Base-by-base conservation (phyloP, 768 basidiomycete species). In the Boletus vinaceobasis region DNA sequence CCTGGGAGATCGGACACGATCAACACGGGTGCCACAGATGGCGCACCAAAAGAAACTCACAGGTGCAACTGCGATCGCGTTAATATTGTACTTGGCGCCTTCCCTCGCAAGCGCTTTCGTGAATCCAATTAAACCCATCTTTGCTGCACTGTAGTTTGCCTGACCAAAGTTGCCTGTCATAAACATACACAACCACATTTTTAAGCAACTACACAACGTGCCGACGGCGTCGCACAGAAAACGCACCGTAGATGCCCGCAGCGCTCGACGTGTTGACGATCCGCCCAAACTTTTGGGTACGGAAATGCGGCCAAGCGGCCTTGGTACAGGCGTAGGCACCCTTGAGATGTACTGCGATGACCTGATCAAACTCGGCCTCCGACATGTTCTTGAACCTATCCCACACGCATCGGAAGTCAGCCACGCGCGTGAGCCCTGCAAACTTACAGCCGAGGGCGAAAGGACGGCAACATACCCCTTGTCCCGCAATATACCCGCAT, bases 141-240 rank as follows among this genome's bases (percentile, higher is more conserved):
- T 98, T 2, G 95, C 96, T 2, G 96, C 93, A 44, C 93, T 94
- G 72, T 98, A 99, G 71, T 98, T 99, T 13, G 93, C 87, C 73
- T 98, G 95, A 10, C 97, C 97, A 67, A 96, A 90, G 76, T 96
- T 98, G 8, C 93, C 89, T 91, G 57, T 35, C 10, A 33, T 10
- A 1, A 39, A 31, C 50, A 38, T 21, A 4, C 17, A 2, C 15
- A 35, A 39, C 37, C 39, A 13, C 15, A 14, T 39, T 6, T 26
- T 48, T 35, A n/a, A 49, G 36, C 29, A 13, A 35, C 32, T 33
- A 14, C 29, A 15, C n/a, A n/a, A 44, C 7, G 11, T 9, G 5
- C 3, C 15, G 14, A 15, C 35, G 9, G 21, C 1, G 19, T 7
- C 6, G 10, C 15, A n/a, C 19, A 31, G 8, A 19, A 43, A 3